Conservation (phyloP, 768 basidiomycete species). For the Tylopilus balloui region DNA sequence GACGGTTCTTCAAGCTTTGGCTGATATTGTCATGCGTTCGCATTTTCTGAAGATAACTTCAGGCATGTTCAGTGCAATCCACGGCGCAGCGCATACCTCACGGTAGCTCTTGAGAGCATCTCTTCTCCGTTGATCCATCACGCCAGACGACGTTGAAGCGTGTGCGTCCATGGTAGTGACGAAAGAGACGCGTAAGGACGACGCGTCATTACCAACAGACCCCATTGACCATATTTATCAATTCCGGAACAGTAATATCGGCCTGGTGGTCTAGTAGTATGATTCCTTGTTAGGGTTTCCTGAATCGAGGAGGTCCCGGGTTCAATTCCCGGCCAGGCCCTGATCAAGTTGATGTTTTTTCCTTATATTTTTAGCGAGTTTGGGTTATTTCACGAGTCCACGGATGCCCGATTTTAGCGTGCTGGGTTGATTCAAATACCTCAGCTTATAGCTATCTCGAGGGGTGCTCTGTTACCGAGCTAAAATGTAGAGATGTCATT, state of each 20-base stretch:
- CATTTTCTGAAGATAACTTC: conserved; percentile 72
- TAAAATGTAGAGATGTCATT: not conserved
- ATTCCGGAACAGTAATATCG: not conserved
- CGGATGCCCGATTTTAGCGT: no score
- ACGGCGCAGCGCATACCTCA: conserved; percentile 44
- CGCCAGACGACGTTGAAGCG: conserved; percentile 49
- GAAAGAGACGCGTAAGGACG: conserved; percentile 14
- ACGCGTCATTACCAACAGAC: conserved; percentile 22
- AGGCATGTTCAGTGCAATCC: not conserved
- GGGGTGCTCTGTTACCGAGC: not conserved
- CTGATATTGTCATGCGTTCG: conserved; percentile 83
- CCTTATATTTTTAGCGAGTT: no score
- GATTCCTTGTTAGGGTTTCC: conserved; percentile 47
- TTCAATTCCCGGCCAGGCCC: conserved; percentile 59
- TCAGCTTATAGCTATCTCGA: no score
- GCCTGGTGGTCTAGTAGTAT: conserved; percentile 54
- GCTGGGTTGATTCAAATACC: no score
- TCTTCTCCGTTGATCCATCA: conserved; percentile 65
- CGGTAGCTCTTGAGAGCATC: conserved; percentile 76
- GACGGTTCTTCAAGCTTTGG: conserved; percentile 86
- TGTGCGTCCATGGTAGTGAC: conserved; percentile 26
- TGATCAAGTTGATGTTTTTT: not conserved
- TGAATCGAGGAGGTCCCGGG: conserved; percentile 55
- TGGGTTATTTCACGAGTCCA: no score
- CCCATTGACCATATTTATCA: not conserved